Conservation (phyloP, 2,329 filamentous ascomycete species). For the Chaetomium globosum region DNA sequence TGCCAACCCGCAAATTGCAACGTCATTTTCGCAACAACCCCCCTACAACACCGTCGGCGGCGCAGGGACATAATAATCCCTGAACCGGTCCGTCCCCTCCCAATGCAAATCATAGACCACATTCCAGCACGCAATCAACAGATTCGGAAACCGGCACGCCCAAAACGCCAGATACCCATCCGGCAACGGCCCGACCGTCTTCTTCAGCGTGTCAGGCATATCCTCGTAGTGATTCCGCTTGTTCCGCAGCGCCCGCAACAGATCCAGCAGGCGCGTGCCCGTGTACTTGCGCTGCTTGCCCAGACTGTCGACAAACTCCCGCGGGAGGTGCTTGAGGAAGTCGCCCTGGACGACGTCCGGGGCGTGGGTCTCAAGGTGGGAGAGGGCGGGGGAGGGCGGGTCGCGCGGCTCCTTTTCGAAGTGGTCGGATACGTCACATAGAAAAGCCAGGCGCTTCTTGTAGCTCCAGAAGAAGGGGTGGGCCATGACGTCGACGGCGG, state of each 20-base stretch:
- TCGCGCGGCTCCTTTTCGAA: slow-evolving; percentile 92
- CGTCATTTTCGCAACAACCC: no score
- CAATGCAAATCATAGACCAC: slow-evolving; percentile 69
- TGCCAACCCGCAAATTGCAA: no score
- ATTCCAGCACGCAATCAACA: slow-evolving; percentile 78
- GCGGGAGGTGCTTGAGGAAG: slow-evolving; percentile 75
- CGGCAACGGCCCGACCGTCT: slow-evolving; percentile 69
- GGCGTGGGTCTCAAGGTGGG: slow-evolving; percentile 59
- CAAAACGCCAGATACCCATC: slow-evolving; percentile 85
- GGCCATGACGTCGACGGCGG: slow-evolving; percentile 76
- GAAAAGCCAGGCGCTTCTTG: slow-evolving; percentile 84
- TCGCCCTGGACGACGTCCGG: slow-evolving; percentile 64
- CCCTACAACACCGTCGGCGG: slow-evolving; percentile 36
- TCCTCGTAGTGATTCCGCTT: slow-evolving; percentile 99
- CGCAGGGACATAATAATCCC: slow-evolving; percentile 66
- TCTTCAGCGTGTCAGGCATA: slow-evolving; percentile 78
- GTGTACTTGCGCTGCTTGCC: slow-evolving; percentile 96
- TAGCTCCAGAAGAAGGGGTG: slow-evolving; percentile 96
- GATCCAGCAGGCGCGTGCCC: slow-evolving; percentile 77
- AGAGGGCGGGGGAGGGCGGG: slow-evolving; percentile 70
- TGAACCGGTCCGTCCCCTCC: slow-evolving; percentile 66
- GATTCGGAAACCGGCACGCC: slow-evolving; percentile 74
- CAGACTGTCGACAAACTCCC: slow-evolving; percentile 82
- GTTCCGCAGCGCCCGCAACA: slow-evolving; percentile 86
- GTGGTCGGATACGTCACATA: slow-evolving; percentile 96